Conservation (phyloP, 768 basidiomycete species). For the Galerina marginata region DNA sequence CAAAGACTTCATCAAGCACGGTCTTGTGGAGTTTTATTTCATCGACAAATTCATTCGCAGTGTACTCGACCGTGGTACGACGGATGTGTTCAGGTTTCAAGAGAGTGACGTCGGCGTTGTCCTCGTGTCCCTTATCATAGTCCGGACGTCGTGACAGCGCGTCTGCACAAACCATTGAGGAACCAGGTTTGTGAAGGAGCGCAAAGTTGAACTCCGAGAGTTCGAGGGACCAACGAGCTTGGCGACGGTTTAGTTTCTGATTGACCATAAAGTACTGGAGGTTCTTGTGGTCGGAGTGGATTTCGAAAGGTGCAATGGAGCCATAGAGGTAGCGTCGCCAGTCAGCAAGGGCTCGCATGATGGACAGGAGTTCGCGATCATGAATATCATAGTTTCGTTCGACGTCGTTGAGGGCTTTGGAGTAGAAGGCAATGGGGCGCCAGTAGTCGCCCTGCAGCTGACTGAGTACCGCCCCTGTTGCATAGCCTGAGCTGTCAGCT, state of each 20-base stretch:
- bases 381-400: conserved; percentile 53
- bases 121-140: conserved; percentile 16
- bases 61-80: not conserved
- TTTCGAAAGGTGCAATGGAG: conserved; percentile 19
- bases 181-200: conserved; percentile 38
- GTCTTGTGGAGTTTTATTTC: not conserved
- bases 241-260: conserved; percentile 38
- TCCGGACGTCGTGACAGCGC: conserved; percentile 29
- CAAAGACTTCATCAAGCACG: not conserved
- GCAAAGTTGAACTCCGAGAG: conserved; percentile 40
- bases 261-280: conserved; percentile 10
- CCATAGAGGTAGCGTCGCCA: conserved; percentile 33
- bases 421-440: conserved; percentile 45
- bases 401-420: conserved; percentile 31
- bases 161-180: conserved; percentile 25
- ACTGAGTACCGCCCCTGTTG: conserved; percentile 45
- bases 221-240: conserved; percentile 45
- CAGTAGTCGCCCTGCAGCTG: conserved; percentile 27
- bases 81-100: conserved; percentile 16
- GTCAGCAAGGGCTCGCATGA: conserved; percentile 39
- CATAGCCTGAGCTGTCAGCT: conserved; percentile 45
- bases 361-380: conserved; percentile 54
- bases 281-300: conserved; percentile 5
- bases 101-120: conserved; percentile 23
- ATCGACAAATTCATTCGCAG: not conserved